phyloP scores from a whole-genome alignment of 2,329 filamentous ascomycete species.

The Aspergillus sergii region DNA sequence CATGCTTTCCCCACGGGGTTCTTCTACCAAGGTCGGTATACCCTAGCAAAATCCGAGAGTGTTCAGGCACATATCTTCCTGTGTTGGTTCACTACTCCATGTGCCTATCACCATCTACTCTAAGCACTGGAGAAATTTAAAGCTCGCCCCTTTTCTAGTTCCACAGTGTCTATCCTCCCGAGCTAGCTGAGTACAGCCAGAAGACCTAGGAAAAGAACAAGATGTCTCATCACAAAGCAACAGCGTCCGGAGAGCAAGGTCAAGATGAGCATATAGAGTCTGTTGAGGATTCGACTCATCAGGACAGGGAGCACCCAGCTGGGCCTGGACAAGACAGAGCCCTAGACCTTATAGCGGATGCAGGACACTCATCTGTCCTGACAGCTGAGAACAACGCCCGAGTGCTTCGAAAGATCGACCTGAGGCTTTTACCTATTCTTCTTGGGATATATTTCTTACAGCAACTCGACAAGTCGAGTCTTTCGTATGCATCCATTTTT shows the following conservation, averaged over 20 bases:
- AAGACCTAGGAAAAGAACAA: conserved; percentile 5
- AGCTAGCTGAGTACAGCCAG: not conserved
- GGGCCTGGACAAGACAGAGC: conserved; percentile 48
- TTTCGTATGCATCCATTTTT: conserved; percentile 65
- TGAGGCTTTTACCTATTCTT: conserved; percentile 57
- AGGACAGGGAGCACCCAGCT: not conserved
- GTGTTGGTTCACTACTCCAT: not conserved
- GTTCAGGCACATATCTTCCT: not conserved
- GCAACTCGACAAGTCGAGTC: conserved; percentile 63
- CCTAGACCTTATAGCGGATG: conserved; percentile 51
- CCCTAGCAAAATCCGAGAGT: not conserved
- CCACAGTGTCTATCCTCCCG: not conserved
- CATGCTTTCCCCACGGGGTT: conserved; percentile 29
- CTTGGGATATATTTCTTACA: conserved; percentile 66
- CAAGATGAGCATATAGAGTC: conserved; percentile 33
- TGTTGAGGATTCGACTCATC: conserved; percentile 18
- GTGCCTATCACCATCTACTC: not conserved
- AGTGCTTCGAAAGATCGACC: conserved; percentile 55
- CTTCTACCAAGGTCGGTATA: not conserved
- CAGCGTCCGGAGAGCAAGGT: conserved; percentile 16
- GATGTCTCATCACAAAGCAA: conserved; percentile 25
- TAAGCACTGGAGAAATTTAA: not conserved
- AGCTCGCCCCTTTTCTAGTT: not conserved
- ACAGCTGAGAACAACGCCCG: conserved; percentile 56
- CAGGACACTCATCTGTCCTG: conserved; percentile 50